These are phyloP conservation scores for Xylaria acuta DNA, from an alignment of 495 filamentous ascomycete genomes.

Conservation along the genomic window DNA sequence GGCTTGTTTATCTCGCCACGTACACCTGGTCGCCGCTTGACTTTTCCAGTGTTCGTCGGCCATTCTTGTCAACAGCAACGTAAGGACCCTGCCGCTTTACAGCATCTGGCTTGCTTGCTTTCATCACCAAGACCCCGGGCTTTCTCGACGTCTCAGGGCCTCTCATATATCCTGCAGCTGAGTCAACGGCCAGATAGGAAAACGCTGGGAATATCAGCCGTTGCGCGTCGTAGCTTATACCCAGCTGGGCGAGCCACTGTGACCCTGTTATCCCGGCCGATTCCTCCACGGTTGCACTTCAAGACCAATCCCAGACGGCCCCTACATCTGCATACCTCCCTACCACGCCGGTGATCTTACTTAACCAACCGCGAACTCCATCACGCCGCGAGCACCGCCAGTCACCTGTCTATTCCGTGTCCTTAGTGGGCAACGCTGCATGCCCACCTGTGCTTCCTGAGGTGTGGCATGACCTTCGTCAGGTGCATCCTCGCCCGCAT, in stretches of 20 bases:
- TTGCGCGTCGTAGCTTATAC: constrained; percentile 5
- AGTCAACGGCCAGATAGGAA: neutral
- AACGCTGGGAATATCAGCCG: constrained; percentile 6
- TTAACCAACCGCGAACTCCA: neutral
- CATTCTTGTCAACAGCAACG: neutral
- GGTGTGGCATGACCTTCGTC: constrained; percentile 17
- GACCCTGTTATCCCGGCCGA: neutral
- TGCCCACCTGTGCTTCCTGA: neutral
- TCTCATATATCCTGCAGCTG: constrained; percentile 15
- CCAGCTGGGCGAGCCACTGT: neutral
- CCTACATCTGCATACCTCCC: constrained; percentile 14
- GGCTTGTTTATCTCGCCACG: neutral
- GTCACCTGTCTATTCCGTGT: neutral
- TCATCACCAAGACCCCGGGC: constrained; percentile 8
- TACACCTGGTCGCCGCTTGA: neutral
- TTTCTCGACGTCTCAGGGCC: constrained; percentile 7
- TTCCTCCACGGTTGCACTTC: constrained; percentile 6
- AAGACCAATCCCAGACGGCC: constrained; percentile 12
- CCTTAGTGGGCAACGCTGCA: constrained; percentile 10
- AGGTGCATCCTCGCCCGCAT: constrained; percentile 20
- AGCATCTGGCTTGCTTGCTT: neutral
- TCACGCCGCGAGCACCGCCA: constrained; percentile 7
- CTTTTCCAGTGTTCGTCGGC: neutral
- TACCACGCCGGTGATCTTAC: constrained; percentile 15
- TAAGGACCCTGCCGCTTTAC: neutral